Base-by-base conservation (phyloP, 345 rosid genomes). In the Eucalyptus coolabah region DNA sequence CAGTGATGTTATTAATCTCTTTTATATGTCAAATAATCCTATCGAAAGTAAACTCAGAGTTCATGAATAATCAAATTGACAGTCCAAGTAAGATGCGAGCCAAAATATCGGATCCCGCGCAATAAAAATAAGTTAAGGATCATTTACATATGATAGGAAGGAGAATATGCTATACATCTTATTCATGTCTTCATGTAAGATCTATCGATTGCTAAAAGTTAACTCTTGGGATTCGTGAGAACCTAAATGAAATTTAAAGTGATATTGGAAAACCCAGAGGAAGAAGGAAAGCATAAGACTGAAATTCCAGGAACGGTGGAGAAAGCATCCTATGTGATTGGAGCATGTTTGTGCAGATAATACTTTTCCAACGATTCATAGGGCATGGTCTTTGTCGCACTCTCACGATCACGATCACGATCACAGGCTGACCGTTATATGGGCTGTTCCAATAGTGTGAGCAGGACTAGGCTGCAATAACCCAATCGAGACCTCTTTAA, bases 91-190 rank as follows among this genome's bases (percentile, higher is more conserved):
- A 72, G 23, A 19, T 10, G 28, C 8, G 3, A 72, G 82, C 6
- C 4, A 2, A 37, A 37, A 40, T 12, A 3, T 6, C 1, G 16
- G 2, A 12, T 19, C 14, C 3, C 3, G 2, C 1, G 3, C 2
- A 37, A 37, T 37, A 37, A 19, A 10, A 72, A 37, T 37, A 37
- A 19, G 12, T 11, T 3, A 10, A 9, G 28, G 28, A 72, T 37
- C 15, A 9, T 34, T 9, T 37, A 9, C 82, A 19, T 0, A 4
- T 18, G 8, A 34, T 10, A 14, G 8, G 5, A 21, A 9, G 5
- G 8, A 21, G 0, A 26, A 77, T 1, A 14, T 77, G 30, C 2
- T 21, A 3, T 21, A 19, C 28, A 21, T 72, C 15, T 19, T 9
- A 69, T 72, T 19, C 45, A 9, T 2, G 13, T 3, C 28, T 10